Evolutionary conservation across 768 basidiomycete genomes (phyloP).

Genomic region (Psilocybe cubensis): DNA sequence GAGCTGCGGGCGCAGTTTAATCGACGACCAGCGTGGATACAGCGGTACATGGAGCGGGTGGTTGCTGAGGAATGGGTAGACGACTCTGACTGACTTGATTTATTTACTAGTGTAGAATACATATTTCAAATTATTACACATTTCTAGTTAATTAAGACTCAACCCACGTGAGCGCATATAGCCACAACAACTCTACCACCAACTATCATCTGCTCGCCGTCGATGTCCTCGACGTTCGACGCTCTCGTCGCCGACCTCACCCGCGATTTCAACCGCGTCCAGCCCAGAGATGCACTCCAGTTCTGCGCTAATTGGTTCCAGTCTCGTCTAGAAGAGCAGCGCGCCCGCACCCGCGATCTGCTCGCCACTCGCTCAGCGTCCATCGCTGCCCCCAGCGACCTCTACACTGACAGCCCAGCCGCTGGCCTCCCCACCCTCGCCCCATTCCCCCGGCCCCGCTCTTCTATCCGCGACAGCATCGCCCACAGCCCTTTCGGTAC

Average conservation of each 20-base stretch:
- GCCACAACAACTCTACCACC: background rate
- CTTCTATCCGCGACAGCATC: constrained; percentile 59
- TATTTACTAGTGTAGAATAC: constrained; percentile 12
- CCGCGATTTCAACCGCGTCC: constrained; percentile 82
- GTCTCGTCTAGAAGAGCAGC: constrained; percentile 82
- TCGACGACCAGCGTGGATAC: constrained; percentile 63
- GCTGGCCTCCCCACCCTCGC: constrained; percentile 47
- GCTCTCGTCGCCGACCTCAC: constrained; percentile 82
- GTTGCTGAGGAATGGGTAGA: constrained; percentile 71
- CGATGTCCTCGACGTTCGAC: constrained; percentile 70
- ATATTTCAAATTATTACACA: constrained; percentile 7
- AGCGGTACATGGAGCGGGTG: constrained; percentile 66
- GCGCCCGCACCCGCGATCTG: constrained; percentile 70
- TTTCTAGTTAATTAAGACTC: background rate
- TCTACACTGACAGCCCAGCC: constrained; percentile 58
- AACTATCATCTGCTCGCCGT: background rate
- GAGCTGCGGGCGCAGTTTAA: constrained; percentile 52
- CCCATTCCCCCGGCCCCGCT: constrained; percentile 61
- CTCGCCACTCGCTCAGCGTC: constrained; percentile 57
- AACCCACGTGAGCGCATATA: constrained; percentile 2
- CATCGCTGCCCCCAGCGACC: constrained; percentile 55
- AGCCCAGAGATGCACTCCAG: constrained; percentile 91
- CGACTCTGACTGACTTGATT: constrained; percentile 51
- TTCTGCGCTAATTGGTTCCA: constrained; percentile 97
- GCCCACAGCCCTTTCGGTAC: constrained; percentile 77